Evolutionary conservation across 768 basidiomycete genomes (phyloP).

Genomic region (Leccinum broughii): DNA sequence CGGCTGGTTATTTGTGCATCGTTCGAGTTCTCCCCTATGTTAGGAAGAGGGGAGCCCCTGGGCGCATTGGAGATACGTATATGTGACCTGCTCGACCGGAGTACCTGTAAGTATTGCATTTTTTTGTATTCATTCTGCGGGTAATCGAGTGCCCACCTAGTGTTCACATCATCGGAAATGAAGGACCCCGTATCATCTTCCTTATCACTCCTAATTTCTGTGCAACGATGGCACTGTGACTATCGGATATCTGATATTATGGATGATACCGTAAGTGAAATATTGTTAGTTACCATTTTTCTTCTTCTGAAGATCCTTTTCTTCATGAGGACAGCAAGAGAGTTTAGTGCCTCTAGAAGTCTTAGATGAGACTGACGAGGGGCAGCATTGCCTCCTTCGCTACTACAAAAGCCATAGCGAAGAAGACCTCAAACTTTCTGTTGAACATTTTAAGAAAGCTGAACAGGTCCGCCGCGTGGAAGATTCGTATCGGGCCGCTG

Average conservation of each 20-base stretch:
- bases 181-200: neutral
- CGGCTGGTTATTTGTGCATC: neutral
- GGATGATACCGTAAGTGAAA: neutral
- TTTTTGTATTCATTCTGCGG: neutral
- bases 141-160: neutral
- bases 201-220: slow-evolving; percentile 1
- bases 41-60: neutral
- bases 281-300: neutral
- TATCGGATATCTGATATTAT: neutral
- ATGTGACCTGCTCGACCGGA: neutral
- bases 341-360: neutral
- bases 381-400: slow-evolving; percentile 1
- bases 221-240: slow-evolving; percentile 3
- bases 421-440: neutral
- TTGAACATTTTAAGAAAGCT: slow-evolving; percentile 9
- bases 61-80: neutral
- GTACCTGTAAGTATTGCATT: neutral
- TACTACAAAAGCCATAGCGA: neutral
- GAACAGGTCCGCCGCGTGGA: neutral
- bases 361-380: slow-evolving; percentile 3
- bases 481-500: slow-evolving; percentile 6
- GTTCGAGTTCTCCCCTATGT: neutral
- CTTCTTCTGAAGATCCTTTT: neutral
- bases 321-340: neutral
- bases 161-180: neutral